A percentile compares a stretch with the other conserved stretches of the same genome.
Evolutionary conservation across 1,284 basidiomycete genomes (phyloP).

Genomic region (Prillingera fragicola): DNA sequence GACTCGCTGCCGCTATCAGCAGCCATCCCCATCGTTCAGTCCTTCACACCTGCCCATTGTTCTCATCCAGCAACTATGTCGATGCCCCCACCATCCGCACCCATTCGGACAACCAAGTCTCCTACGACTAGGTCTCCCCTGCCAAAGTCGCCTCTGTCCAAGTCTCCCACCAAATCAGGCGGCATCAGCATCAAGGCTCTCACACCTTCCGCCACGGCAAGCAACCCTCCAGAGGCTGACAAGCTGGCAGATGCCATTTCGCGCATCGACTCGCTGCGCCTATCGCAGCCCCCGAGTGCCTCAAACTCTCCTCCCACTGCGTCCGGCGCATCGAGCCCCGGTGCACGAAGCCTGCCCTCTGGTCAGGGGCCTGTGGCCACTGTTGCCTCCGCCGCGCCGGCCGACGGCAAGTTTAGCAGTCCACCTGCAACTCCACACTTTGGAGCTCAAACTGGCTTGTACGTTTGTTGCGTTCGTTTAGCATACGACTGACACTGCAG

Average conservation of each 20-base stretch:
- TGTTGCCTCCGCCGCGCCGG: constrained; percentile 2
- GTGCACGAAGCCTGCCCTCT: too few species aligned
- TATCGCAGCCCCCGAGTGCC: constrained; percentile 26
- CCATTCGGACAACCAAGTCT: constrained; percentile 2
- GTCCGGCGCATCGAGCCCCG: constrained; percentile 33
- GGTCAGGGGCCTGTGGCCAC: too few species aligned
- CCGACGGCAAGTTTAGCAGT: constrained; percentile 17
- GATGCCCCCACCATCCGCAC: constrained; percentile 21
- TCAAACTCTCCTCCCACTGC: constrained; percentile 26
- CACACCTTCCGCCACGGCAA: constrained; percentile 1
- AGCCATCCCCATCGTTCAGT: too few species aligned
- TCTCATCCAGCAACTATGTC: constrained; percentile 20
- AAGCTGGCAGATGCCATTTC: constrained; percentile 42
- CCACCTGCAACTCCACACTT: constrained; percentile 47
- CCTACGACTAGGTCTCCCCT: neutral
- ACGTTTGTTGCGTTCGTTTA: constrained; percentile 9
- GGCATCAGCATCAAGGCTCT: constrained; percentile 8
- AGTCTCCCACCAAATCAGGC: constrained; percentile 16
- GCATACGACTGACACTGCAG: constrained; percentile 18
- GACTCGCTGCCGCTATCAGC: too few species aligned
- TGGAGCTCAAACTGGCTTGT: constrained; percentile 46
- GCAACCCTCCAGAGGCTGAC: constrained; percentile 20
- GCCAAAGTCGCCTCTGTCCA: constrained; percentile 6
- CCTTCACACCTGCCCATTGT: neutral
- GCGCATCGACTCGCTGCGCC: constrained; percentile 40